Conservation (phyloP, 139 green algal genomes). For the Monoraphidium neglectum region DNA sequence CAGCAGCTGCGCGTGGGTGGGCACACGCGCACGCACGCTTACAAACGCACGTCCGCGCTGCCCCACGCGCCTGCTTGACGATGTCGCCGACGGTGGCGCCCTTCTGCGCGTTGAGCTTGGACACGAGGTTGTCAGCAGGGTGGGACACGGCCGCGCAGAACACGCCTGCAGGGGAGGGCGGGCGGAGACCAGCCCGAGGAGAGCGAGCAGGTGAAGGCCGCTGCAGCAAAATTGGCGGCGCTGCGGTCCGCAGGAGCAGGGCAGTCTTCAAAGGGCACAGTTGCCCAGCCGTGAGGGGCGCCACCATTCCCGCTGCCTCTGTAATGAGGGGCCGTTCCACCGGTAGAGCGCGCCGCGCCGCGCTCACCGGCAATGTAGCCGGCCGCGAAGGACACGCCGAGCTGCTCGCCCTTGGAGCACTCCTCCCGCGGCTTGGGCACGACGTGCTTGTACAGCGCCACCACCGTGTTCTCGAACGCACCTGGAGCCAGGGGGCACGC, state of each 20-base stretch:
- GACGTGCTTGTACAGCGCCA: conserved; percentile 89
- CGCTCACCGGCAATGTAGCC: conserved; percentile 95
- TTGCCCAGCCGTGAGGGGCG: too few relatives aligned
- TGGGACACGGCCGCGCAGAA: conserved; percentile 91
- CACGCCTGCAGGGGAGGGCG: too few relatives aligned
- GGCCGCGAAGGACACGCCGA: conserved; percentile 86
- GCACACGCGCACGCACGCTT: too few relatives aligned
- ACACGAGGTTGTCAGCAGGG: conserved; percentile 94
- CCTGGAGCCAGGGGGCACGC: conserved; percentile 40
- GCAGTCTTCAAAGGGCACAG: too few relatives aligned
- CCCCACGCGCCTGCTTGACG: conserved; percentile 46
- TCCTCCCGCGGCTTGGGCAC: conserved; percentile 90
- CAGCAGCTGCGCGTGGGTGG: too few relatives aligned
- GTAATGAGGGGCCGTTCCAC: too few relatives aligned
- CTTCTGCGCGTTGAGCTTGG: conserved; percentile 91
- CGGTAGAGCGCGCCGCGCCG: too few relatives aligned
- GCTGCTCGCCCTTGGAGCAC: conserved; percentile 92
- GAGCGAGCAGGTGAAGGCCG: conserved; percentile 31
- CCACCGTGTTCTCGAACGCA: conserved; percentile 90
- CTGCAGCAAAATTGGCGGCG: background rate
- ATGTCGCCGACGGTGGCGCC: conserved; percentile 64
- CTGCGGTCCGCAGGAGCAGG: too few relatives aligned
- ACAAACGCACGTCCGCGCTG: conserved; percentile 46
- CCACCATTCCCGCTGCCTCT: too few relatives aligned
- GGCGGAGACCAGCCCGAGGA: too few relatives aligned